Percentiles rank a stretch among this genome's conserved stretches.
phyloP scores from a whole-genome alignment of 2,329 filamentous ascomycete genomes.

The Herpomyces periplanetae region DNA sequence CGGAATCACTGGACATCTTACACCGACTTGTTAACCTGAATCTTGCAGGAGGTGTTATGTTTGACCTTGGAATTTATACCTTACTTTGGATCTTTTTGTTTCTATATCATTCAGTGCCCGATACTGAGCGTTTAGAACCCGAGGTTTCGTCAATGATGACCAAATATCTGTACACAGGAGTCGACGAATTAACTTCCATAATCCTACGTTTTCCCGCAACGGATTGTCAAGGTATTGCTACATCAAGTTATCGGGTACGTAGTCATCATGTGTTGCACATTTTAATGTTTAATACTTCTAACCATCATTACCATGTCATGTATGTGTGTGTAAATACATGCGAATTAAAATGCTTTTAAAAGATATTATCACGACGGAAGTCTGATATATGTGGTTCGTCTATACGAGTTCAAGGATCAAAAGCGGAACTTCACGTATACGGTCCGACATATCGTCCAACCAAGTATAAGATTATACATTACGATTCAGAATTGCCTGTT shows the following conservation, averaged over 20 bases:
- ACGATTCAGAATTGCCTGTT: constrained; percentile 10
- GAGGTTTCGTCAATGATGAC: constrained; percentile 23
- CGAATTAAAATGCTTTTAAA: no score
- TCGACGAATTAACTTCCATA: constrained; percentile 38
- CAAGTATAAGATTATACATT: constrained; percentile 20
- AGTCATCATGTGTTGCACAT: no score
- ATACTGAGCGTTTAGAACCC: constrained; percentile 20
- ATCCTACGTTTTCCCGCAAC: constrained; percentile 29
- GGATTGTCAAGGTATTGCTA: constrained; percentile 24
- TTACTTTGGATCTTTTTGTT: constrained; percentile 36
- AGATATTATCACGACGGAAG: no score
- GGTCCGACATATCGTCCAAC: constrained; percentile 28
- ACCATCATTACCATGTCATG: no score
- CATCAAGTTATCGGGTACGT: constrained; percentile 9
- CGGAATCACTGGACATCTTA: no score
- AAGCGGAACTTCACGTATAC: constrained; percentile 43
- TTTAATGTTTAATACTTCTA: no score
- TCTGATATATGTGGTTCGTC: constrained; percentile 20
- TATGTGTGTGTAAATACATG: no score
- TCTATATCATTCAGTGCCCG: constrained; percentile 37
- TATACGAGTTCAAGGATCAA: constrained; percentile 38
- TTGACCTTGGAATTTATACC: constrained; percentile 59
- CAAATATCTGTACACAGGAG: constrained; percentile 28
- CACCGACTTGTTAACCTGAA: constrained; percentile 50
- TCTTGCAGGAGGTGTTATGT: constrained; percentile 38